Percentiles rank a stretch among this genome's conserved stretches.
These are phyloP conservation scores for Cerrena zonata DNA, from an alignment of 1,284 basidiomycete species.

Conservation along the genomic window DNA sequence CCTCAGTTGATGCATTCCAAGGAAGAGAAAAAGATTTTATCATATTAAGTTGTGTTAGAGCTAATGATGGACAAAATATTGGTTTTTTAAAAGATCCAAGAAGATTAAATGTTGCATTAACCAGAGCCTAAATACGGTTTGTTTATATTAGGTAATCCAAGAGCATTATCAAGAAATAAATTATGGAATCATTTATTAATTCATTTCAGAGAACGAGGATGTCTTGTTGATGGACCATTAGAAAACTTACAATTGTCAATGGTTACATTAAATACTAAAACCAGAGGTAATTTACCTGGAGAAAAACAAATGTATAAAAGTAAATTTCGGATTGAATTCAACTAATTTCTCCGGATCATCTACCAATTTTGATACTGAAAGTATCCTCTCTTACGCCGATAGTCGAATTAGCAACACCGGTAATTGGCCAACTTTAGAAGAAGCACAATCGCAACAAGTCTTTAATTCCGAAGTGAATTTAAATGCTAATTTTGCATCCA, in stretches of 20 bases:
- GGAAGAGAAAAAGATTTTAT: slow-evolving; percentile 99
- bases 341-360: too few relatives aligned
- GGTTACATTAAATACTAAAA: too few relatives aligned
- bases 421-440: too few relatives aligned
- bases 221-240: slow-evolving; percentile 92
- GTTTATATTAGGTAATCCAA: slow-evolving; percentile 96
- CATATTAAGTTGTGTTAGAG: slow-evolving; percentile 96
- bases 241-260: slow-evolving; percentile 95
- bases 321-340: too few relatives aligned
- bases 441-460: too few relatives aligned
- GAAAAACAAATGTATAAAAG: too few relatives aligned
- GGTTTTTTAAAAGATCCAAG: slow-evolving; percentile 98
- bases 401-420: too few relatives aligned
- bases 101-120: slow-evolving; percentile 93
- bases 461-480: too few relatives aligned
- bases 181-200: slow-evolving; percentile 97
- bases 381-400: too few relatives aligned
- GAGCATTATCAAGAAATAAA: slow-evolving; percentile 97
- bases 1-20: slow-evolving; percentile 98
- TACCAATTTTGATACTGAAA: too few relatives aligned
- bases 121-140: slow-evolving; percentile 96
- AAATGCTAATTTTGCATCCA: too few relatives aligned
- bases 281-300: too few relatives aligned
- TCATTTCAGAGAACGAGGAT: slow-evolving; percentile 95
- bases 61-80: slow-evolving; percentile 99